These are phyloP conservation scores for Pluteus cervinus DNA, from an alignment of 768 basidiomycete genomes.

Conservation along the genomic window DNA sequence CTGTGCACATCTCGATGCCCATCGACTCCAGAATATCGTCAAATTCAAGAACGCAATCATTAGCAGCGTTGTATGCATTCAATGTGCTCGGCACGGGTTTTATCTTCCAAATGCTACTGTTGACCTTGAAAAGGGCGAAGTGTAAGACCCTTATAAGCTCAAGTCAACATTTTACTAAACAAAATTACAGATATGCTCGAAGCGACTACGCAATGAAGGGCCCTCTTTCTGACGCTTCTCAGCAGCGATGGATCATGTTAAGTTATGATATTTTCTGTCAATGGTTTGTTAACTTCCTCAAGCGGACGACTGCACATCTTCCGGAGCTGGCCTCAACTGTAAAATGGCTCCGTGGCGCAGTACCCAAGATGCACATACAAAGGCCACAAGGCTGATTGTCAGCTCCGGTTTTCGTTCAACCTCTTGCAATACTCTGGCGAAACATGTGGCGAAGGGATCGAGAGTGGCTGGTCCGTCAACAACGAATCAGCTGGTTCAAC, in stretches of 20 bases:
- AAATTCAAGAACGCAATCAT: slow-evolving; percentile 6
- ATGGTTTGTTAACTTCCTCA: no score
- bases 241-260: no score
- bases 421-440: no score
- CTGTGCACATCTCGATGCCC: slow-evolving; percentile 7
- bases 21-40: slow-evolving; percentile 4
- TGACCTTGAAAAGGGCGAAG: slow-evolving; percentile 6
- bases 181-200: no score
- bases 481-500: slow-evolving; percentile 4
- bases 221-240: no score
- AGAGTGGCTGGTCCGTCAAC: neutral
- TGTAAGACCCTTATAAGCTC: neutral
- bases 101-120: neutral
- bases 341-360: slow-evolving; percentile 1
- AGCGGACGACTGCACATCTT: no score
- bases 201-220: no score
- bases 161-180: neutral
- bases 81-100: slow-evolving; percentile 8
- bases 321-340: no score
- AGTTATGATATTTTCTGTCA: no score
- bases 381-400: slow-evolving; percentile 4
- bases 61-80: slow-evolving; percentile 5
- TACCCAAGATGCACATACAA: slow-evolving; percentile 8
- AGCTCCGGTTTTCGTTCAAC: slow-evolving; percentile 1
- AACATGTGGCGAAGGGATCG: neutral